Conservation (phyloP, 495 filamentous ascomycete species). For the Penicillium atrosanguineum region DNA sequence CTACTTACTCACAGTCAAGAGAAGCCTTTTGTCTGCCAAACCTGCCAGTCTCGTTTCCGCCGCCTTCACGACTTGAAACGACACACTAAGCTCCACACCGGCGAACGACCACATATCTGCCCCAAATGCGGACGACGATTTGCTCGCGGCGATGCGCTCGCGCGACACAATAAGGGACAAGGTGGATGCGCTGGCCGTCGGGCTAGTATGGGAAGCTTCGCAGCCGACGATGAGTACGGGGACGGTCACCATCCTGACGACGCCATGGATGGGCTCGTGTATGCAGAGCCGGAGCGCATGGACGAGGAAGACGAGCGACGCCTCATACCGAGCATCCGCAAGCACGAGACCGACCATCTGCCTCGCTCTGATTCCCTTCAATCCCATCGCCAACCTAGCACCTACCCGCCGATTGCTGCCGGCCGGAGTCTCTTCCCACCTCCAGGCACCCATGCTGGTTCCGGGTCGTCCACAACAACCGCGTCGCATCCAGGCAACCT, state of each 20-base stretch:
- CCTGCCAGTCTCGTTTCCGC: constrained; percentile 86
- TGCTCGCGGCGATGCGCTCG: constrained; percentile 90
- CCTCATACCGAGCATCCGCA: constrained; percentile 68
- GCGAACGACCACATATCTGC: constrained; percentile 92
- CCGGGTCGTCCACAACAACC: constrained; percentile 51
- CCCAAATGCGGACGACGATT: constrained; percentile 92
- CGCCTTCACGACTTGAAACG: constrained; percentile 94
- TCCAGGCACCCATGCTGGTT: constrained; percentile 44
- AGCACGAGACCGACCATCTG: constrained; percentile 54
- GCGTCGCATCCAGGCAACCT: constrained; percentile 50
- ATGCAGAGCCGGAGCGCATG: constrained; percentile 57
- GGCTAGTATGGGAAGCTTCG: constrained; percentile 82
- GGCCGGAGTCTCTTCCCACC: constrained; percentile 59
- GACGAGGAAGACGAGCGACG: constrained; percentile 64
- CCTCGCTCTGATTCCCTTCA: constrained; percentile 51
- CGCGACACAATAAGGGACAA: constrained; percentile 92
- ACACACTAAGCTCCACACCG: constrained; percentile 94
- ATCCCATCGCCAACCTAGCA: constrained; percentile 60
- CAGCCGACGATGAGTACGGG: constrained; percentile 70
- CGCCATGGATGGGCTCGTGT: constrained; percentile 74
- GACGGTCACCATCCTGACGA: constrained; percentile 57
- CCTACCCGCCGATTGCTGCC: constrained; percentile 71
- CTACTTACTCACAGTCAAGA: constrained; percentile 97
- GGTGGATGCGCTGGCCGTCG: constrained; percentile 92
- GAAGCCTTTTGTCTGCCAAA: constrained; percentile 90